These are phyloP conservation scores for Platanus orientalis DNA, from an alignment of 164 flowering plant species.

Conservation along the genomic window DNA sequence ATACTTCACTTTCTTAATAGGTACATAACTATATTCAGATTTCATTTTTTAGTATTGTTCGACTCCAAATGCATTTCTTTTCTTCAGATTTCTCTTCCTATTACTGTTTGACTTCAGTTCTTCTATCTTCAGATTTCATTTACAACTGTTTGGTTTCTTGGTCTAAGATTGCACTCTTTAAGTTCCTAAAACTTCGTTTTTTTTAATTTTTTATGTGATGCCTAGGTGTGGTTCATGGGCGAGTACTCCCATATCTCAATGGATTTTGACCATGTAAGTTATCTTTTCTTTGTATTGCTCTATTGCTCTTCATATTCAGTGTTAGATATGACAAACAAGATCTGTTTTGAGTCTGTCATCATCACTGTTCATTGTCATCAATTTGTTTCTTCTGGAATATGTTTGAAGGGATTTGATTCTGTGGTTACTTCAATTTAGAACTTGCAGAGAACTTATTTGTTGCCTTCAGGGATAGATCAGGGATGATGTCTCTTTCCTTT, in stretches of 20 bases:
- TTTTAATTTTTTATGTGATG: neutral
- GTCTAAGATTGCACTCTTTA: no score
- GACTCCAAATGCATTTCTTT: no score
- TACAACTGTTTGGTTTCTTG: no score
- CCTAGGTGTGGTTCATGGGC: slow-evolving; percentile 80
- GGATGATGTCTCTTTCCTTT: neutral
- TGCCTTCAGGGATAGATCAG: neutral
- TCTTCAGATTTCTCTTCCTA: neutral
- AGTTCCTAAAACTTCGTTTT: neutral
- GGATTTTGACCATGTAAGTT: slow-evolving; percentile 79
- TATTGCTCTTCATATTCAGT: neutral
- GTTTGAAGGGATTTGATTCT: neutral
- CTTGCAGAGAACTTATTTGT: no score
- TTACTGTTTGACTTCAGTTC: neutral
- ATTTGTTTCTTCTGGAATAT: neutral
- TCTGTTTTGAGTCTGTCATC: neutral
- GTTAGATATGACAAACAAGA: neutral
- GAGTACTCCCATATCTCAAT: slow-evolving; percentile 73
- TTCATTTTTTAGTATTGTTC: no score
- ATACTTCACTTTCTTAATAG: no score
- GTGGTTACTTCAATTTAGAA: neutral
- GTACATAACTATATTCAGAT: neutral
- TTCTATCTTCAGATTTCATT: no score
- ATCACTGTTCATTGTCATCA: neutral
- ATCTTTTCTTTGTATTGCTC: slow-evolving; percentile 8